Percentiles rank a stretch among this genome's conserved stretches.
Evolutionary conservation across 1,139 yeast species (phyloP).

Genomic region (Suhomyces chickasaworum): DNA sequence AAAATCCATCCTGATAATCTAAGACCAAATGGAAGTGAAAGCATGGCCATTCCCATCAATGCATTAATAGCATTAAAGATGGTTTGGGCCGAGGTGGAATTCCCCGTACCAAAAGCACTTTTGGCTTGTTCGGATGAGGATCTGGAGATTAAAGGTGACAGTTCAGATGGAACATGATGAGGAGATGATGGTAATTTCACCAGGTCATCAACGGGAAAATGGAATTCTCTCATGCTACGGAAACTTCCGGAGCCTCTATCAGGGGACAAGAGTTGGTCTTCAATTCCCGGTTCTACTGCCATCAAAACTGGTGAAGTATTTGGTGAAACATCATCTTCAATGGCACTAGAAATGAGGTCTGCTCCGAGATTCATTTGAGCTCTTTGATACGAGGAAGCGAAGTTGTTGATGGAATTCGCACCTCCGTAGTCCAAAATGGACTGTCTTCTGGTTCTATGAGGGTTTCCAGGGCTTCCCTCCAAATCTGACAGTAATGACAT

Average conservation of each 20-base stretch:
- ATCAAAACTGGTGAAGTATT: constrained; percentile 23
- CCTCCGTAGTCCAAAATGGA: constrained; percentile 39
- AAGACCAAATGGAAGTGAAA: constrained; percentile 81
- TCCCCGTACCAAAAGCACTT: constrained; percentile 21
- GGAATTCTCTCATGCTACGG: constrained; percentile 11
- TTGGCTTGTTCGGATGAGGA: constrained; percentile 4
- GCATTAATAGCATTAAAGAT: constrained; percentile 85
- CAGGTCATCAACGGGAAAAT: constrained; percentile 9
- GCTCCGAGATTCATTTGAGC: constrained; percentile 62
- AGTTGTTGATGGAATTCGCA: constrained; percentile 69
- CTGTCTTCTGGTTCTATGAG: constrained; percentile 11
- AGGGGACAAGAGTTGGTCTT: constrained; percentile 1
- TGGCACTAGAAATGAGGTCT: constrained; percentile 17
- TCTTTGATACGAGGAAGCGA: constrained; percentile 76
- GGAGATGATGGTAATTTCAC: background rate
- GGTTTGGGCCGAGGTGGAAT: constrained; percentile 78
- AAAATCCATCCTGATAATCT: constrained; percentile 77
- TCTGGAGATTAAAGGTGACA: constrained; percentile 10
- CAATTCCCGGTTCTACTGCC: constrained; percentile 6
- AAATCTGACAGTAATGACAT: constrained; percentile 5
- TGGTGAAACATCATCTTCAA: constrained; percentile 30
- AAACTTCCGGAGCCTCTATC: constrained; percentile 4
- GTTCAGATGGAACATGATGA: background rate
- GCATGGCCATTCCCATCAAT: constrained; percentile 80
- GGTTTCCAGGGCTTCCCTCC: constrained; percentile 1